phyloP scores from a whole-genome alignment of 2,329 filamentous ascomycete genomes.

The Furcasterigmium sp. region DNA sequence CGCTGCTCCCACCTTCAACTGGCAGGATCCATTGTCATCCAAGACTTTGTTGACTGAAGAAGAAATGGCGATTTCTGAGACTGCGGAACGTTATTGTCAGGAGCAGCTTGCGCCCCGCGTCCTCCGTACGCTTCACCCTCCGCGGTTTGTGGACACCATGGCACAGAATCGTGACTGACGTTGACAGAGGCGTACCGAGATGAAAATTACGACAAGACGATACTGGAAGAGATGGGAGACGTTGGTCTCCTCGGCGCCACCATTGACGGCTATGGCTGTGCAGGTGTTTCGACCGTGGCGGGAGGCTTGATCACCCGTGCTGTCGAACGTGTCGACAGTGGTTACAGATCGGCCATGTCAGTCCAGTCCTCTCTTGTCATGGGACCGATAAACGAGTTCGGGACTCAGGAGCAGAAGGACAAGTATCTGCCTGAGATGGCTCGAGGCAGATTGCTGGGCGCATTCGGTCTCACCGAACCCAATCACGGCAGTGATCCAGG shows the following conservation, averaged over 20 bases:
- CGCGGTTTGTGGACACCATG: neutral
- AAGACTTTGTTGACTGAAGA: constrained; percentile 81
- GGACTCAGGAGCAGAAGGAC: constrained; percentile 81
- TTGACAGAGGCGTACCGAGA: constrained; percentile 71
- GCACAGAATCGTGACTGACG: neutral
- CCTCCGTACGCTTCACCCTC: constrained; percentile 61
- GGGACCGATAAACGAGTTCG: constrained; percentile 87
- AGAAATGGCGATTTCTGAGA: constrained; percentile 83
- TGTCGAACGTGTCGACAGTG: constrained; percentile 85
- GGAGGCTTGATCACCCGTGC: constrained; percentile 87
- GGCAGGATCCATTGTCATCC: constrained; percentile 80
- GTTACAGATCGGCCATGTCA: constrained; percentile 88
- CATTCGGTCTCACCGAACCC: constrained; percentile 86
- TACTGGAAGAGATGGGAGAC: constrained; percentile 88
- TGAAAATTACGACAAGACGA: constrained; percentile 80
- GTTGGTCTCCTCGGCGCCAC: constrained; percentile 82
- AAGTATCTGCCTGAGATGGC: constrained; percentile 76
- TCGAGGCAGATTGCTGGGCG: constrained; percentile 75
- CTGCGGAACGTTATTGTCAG: constrained; percentile 90
- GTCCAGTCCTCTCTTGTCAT: constrained; percentile 91
- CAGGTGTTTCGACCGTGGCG: constrained; percentile 80
- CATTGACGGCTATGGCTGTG: constrained; percentile 83
- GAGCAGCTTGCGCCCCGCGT: constrained; percentile 82
- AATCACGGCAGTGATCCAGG: constrained; percentile 91
- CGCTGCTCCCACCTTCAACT: constrained; percentile 59